Evolutionary conservation across 495 filamentous ascomycete genomes (phyloP), one percentile per base, ranked within the genome.

Genomic region (Penicillium salamii): DNA sequence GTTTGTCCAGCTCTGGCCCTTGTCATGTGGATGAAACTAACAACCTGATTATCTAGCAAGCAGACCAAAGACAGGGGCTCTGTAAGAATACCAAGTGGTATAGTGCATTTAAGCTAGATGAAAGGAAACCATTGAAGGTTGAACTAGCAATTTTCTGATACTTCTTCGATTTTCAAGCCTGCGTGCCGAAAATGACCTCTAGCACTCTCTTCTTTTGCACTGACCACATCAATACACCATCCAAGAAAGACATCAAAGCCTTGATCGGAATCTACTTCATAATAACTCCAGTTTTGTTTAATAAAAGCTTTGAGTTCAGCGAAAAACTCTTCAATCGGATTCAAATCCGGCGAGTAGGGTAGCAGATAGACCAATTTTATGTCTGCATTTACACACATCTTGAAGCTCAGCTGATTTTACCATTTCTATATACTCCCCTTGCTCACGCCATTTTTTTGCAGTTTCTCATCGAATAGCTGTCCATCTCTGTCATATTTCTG

Each of bases 331-430:
- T 53, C 43, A 23, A 53, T 46, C 3, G 42, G 42, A 35, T 45
- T 45, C 18, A 34, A 17, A 20, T 45, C 29, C 2, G 42, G 42
- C 17, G 42, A 45, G 42, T 45, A 45, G 8, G 28, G 42, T 12
- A 29, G 42, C 2, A 45, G 7, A 45, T 45, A 45, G n/a, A 65
- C 24, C 3, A 70, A 50, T 26, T 49, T 64, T 5, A 72, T 66
- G 17, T 69, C 63, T 21, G 61, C 62, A 8, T 35, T 19, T 11
- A 1, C 15, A 11, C 31, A 34, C 19, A 35, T 35, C 17, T 35
- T n/a, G n/a, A n/a, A 35, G 38, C 41, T 45, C 49, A 21, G 23
- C 23, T 17, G 31, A 43, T 38, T 20, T 51, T 8, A 51, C 40
- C 32, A 43, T 44, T 45, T 45, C 40, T 9, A 51, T 44, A 44